Evolutionary conservation across 208 protist species (phyloP).

Genomic region (Tritrichomonas musculus): DNA sequence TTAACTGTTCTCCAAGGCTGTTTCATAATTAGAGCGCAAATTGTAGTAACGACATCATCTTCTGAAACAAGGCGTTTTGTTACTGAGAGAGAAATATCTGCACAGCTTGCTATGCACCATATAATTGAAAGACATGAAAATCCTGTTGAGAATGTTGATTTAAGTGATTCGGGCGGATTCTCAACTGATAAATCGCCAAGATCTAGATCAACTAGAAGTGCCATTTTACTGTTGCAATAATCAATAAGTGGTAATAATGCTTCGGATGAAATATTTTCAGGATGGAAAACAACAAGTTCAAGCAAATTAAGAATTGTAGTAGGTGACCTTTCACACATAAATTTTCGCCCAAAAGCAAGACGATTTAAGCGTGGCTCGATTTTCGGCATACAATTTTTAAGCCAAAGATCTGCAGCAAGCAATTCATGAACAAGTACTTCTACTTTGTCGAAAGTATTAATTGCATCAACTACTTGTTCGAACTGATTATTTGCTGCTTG

Average conservation of each 20-base stretch:
- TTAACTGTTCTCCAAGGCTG: conserved; percentile 8
- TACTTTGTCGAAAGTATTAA: not conserved
- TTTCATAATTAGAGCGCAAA: not conserved
- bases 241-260: not conserved
- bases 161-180: not conserved
- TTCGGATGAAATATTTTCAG: not conserved
- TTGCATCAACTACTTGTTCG: not conserved
- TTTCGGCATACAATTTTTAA: not conserved
- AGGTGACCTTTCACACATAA: not conserved
- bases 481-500: not conserved
- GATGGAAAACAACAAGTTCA: conserved; percentile 17
- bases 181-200: not conserved
- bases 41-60: not conserved
- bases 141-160: not conserved
- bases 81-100: not conserved
- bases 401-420: not conserved
- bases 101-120: not conserved
- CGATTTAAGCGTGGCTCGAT: not conserved
- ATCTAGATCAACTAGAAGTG: not conserved
- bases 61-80: conserved; percentile 8
- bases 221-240: not conserved
- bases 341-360: not conserved
- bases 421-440: conserved; percentile 12
- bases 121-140: conserved; percentile 6
- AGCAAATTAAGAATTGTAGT: not conserved